Percentiles rank a stretch among this genome's conserved stretches.
These are phyloP conservation scores for Penicillium coffeae DNA, from an alignment of 495 filamentous ascomycete species.

Conservation along the genomic window DNA sequence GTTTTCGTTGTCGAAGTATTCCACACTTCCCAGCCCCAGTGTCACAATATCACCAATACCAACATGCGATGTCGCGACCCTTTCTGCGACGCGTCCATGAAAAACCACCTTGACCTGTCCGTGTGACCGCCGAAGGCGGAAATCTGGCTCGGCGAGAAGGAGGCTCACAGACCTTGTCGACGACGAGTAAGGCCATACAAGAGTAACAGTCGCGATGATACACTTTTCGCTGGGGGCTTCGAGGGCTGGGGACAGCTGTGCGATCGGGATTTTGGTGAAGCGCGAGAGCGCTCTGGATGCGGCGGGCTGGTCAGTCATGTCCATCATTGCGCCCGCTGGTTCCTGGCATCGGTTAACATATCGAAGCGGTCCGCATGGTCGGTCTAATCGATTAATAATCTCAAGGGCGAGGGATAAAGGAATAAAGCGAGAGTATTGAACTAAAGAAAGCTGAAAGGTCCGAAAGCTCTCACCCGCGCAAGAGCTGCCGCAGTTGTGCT, in stretches of 20 bases:
- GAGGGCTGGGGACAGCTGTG: constrained; percentile 59
- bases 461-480: not conserved
- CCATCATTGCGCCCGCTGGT: constrained; percentile 30
- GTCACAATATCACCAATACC: constrained; percentile 73
- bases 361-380: constrained; percentile 2
- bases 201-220: constrained; percentile 68
- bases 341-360: constrained; percentile 5
- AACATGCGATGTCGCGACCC: constrained; percentile 59
- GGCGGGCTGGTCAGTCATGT: constrained; percentile 24
- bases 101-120: constrained; percentile 86
- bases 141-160: constrained; percentile 79
- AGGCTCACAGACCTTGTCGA: constrained; percentile 68
- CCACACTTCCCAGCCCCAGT: constrained; percentile 62
- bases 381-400: not conserved
- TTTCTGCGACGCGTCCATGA: constrained; percentile 64
- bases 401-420: not conserved
- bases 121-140: constrained; percentile 69
- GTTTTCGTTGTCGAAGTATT: constrained; percentile 50
- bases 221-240: constrained; percentile 26
- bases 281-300: constrained; percentile 20
- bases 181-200: constrained; percentile 89
- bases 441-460: constrained; percentile 1
- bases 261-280: constrained; percentile 55
- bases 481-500: not conserved
- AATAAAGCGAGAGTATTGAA: not conserved